A percentile compares a stretch with the other conserved stretches of the same genome.
Evolutionary conservation across 2,329 filamentous ascomycete genomes (phyloP).

Genomic region (Aphanocladium album): DNA sequence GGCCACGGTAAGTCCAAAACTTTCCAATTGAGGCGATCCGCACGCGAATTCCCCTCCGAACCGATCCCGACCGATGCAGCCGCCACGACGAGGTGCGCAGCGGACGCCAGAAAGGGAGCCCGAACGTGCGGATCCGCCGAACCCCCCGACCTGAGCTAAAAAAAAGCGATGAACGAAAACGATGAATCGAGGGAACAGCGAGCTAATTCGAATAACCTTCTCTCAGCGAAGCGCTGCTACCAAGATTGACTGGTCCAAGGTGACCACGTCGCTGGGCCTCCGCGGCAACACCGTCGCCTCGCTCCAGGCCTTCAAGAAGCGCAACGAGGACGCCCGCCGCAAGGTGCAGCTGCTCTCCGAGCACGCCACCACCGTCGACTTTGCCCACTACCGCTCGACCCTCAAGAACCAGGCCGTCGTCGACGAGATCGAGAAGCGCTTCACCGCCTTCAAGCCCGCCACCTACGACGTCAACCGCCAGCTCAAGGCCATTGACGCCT

Average conservation of each 20-base stretch:
- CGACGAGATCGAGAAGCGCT: conserved; percentile 96
- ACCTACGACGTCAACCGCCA: conserved; percentile 91
- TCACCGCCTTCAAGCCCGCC: conserved; percentile 83
- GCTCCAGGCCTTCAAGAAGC: conserved; percentile 97
- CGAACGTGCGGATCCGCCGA: conserved; percentile 14
- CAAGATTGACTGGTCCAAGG: conserved; percentile 98
- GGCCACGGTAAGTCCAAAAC: conserved; percentile 58
- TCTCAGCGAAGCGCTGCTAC: conserved; percentile 93
- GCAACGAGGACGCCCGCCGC: conserved; percentile 97
- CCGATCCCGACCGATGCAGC: background rate
- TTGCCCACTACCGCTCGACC: conserved; percentile 81
- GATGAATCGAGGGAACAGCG: background rate
- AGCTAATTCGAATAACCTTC: background rate
- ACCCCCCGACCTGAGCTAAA: conserved; percentile 9
- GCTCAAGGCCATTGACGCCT: conserved; percentile 96
- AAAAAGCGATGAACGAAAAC: background rate
- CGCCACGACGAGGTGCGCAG: background rate
- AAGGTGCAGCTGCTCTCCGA: conserved; percentile 81
- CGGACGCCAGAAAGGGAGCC: conserved; percentile 4
- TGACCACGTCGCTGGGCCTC: conserved; percentile 90
- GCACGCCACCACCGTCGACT: conserved; percentile 83
- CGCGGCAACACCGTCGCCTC: conserved; percentile 88
- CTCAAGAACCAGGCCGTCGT: conserved; percentile 96
- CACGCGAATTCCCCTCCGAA: conserved; percentile 3
- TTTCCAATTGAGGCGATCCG: conserved; percentile 23